These are phyloP conservation scores for Elymus sibiricus DNA, from an alignment of 176 grass and related monocot genomes.

Conservation along the genomic window DNA sequence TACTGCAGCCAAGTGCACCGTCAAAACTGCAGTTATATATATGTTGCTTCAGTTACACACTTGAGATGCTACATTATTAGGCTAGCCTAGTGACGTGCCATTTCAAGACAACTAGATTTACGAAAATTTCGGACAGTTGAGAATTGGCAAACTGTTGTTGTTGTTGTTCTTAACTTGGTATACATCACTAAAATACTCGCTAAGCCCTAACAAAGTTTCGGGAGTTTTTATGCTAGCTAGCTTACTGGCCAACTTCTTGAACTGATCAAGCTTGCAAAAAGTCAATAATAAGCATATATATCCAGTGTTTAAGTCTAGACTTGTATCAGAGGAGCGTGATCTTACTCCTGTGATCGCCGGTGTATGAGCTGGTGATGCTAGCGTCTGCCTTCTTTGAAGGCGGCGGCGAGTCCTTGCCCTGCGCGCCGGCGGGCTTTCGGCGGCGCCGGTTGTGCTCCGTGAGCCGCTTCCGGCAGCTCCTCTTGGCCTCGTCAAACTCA, in stretches of 20 bases:
- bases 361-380: slow-evolving; percentile 12
- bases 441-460: slow-evolving; percentile 76
- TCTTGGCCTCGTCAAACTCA: slow-evolving; percentile 69
- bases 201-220: background rate
- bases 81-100: background rate
- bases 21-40: background rate
- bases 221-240: background rate
- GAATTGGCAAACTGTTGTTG: background rate
- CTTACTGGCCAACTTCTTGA: too few species aligned
- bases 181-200: background rate
- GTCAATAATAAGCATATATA: background rate
- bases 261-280: background rate
- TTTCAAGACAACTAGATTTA: background rate
- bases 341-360: slow-evolving; percentile 38
- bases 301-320: background rate
- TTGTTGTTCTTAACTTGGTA: too few species aligned
- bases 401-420: background rate
- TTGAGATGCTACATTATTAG: background rate
- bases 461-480: slow-evolving; percentile 65
- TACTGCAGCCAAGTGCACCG: background rate
- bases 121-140: background rate
- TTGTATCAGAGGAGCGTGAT: background rate
- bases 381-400: slow-evolving; percentile 24
- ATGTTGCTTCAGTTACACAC: background rate
- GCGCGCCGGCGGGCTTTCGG: slow-evolving; percentile 37